Base-by-base conservation (phyloP, 164 flowering plant species). In the Vitis riparia region DNA sequence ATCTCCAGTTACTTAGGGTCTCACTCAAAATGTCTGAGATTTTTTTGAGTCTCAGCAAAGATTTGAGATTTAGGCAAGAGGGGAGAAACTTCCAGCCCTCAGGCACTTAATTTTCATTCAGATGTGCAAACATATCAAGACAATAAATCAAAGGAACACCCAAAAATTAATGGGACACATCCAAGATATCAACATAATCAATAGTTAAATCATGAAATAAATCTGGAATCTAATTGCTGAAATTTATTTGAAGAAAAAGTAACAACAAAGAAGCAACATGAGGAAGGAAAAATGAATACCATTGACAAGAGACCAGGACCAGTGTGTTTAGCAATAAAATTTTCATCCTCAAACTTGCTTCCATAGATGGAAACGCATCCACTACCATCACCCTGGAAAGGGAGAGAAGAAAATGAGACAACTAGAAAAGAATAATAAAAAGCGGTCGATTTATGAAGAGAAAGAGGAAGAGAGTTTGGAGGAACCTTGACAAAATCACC, bases 221-320 rank as follows among this genome's bases (percentile, higher is more conserved):
- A 9, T 37, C 62, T 14, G 27, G 27, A 14, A 49, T 13, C 15
- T 14, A 29, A 51, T 8, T 27, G 10, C n/a, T 9, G 48, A 2
- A 13, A 27, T 60, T 60, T 48, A 7, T 17, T 32, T 44, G 8
- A 56, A 14, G 15, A 53, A 58, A 13, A n/a, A 53, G 15, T n/a
- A 53, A 8, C 30, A 58, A 59, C 55, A 27, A 51, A 23, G 30
- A 51, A 51, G 17, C 16, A 3, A 50, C 63, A 62, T 55, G 13
- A 27, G 68, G 32, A 16, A 57, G 75, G 10, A 15, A 51, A 65
- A 55, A 47, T 7, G 13, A 69, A 80, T 89, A 95, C 99, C 99
- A 95, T 88, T 67, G 99, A 95, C 47, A 95, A 74, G 4, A 95
- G 79, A 66, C 98, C 99, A 47, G 97, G 97, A 55, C 98, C 99